Conservation (phyloP, 2,329 filamentous ascomycete genomes). For the Microdochium nivale region DNA sequence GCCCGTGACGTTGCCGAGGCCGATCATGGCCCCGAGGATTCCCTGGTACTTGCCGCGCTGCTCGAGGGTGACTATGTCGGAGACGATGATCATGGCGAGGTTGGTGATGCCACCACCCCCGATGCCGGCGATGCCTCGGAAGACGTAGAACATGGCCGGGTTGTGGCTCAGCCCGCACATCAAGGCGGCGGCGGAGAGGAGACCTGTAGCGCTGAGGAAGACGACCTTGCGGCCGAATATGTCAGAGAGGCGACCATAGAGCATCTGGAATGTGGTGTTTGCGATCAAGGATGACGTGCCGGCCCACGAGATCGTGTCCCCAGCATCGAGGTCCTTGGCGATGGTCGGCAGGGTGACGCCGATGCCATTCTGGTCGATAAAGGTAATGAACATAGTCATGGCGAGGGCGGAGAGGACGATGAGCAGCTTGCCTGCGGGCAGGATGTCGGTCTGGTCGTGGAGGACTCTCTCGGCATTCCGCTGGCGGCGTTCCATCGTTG, state of each 20-base stretch:
- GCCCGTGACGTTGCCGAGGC: slow-evolving; percentile 34
- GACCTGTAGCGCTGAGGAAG: slow-evolving; percentile 16
- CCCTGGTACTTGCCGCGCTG: slow-evolving; percentile 28
- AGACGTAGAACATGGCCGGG: slow-evolving; percentile 22
- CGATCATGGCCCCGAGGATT: slow-evolving; percentile 33
- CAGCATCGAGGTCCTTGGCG: slow-evolving; percentile 19
- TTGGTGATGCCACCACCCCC: slow-evolving; percentile 25
- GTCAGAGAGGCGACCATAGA: slow-evolving; percentile 24
- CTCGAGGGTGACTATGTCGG: slow-evolving; percentile 25
- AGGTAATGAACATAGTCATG: slow-evolving; percentile 21
- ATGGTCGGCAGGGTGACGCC: slow-evolving; percentile 27
- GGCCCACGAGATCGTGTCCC: slow-evolving; percentile 22
- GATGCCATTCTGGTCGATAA: slow-evolving; percentile 27
- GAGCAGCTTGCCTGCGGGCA: slow-evolving; percentile 21
- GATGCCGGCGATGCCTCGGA: slow-evolving; percentile 23
- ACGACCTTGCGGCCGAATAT: slow-evolving; percentile 26
- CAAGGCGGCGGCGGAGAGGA: slow-evolving; percentile 20
- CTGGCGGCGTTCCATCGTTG: background rate
- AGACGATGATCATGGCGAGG: slow-evolving; percentile 27
- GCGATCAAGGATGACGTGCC: slow-evolving; percentile 28
- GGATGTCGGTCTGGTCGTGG: slow-evolving; percentile 20
- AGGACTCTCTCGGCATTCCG: background rate
- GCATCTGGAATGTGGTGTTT: slow-evolving; percentile 24
- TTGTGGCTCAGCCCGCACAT: slow-evolving; percentile 22
- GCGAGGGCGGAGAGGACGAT: slow-evolving; percentile 19